Evolutionary conservation across 805 yeast species (phyloP).

Genomic region (Zygosaccharomyces gambellarensis): DNA sequence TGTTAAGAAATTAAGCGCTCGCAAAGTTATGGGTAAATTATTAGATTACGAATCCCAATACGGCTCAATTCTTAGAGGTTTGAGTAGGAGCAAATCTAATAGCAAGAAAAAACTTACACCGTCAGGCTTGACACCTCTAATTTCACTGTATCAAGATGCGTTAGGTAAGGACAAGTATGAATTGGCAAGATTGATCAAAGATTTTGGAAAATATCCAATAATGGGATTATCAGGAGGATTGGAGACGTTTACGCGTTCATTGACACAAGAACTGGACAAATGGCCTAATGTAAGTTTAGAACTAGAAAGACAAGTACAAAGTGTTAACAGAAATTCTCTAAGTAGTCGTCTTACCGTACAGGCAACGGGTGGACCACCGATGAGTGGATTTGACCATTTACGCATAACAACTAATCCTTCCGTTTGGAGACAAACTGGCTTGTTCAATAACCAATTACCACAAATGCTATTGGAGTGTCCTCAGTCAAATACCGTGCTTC

Average conservation of each 20-base stretch:
- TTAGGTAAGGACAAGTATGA: constrained; percentile 39
- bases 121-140: constrained; percentile 23
- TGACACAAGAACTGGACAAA: constrained; percentile 37
- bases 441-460: constrained; percentile 8
- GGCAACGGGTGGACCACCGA: constrained; percentile 3
- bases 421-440: constrained; percentile 21
- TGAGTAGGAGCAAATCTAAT: constrained; percentile 26
- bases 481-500: constrained; percentile 46
- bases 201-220: constrained; percentile 56
- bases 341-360: constrained; percentile 2
- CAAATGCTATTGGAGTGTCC: constrained; percentile 24
- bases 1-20: constrained; percentile 56
- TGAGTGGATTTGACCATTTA: constrained; percentile 47
- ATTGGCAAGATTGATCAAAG: constrained; percentile 35
- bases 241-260: constrained; percentile 44
- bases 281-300: constrained; percentile 35
- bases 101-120: constrained; percentile 9
- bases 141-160: constrained; percentile 38
- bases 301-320: constrained; percentile 11
- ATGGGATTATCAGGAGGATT: constrained; percentile 54
- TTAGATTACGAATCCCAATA: constrained; percentile 52
- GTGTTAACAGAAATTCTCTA: constrained; percentile 4
- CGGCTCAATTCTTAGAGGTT: constrained; percentile 53
- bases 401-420: constrained; percentile 54
- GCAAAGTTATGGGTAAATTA: constrained; percentile 52